A percentile compares a stretch with the other conserved stretches of the same genome.
phyloP scores from a whole-genome alignment of 441 rosid genomes.

The Pelargonium citronellum region DNA sequence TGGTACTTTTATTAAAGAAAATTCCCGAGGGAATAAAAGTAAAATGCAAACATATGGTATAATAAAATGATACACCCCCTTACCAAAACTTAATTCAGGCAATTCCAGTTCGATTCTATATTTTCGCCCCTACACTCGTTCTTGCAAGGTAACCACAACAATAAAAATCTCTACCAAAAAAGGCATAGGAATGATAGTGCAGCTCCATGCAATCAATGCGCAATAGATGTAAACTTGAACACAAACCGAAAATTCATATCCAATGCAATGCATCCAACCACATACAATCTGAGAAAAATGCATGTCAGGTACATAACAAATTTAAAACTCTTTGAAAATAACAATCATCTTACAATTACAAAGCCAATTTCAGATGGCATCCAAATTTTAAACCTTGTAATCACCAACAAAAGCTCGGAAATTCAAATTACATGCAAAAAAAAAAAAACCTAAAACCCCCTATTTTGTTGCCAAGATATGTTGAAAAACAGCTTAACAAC shows the following conservation, averaged over 20 bases:
- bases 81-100: no score
- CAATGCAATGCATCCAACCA: conserved; percentile 1
- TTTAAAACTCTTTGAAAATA: background rate
- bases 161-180: background rate
- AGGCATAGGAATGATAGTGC: background rate
- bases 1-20: no score
- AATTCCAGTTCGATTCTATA: background rate
- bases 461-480: background rate
- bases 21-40: no score
- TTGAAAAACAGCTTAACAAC: no score
- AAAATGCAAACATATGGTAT: no score
- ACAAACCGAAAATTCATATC: no score
- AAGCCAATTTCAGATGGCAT: no score
- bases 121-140: background rate
- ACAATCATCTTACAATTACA: no score
- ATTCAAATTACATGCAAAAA: background rate
- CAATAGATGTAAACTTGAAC: background rate
- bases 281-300: background rate
- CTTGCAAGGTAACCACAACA: background rate
- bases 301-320: background rate
- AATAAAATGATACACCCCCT: no score
- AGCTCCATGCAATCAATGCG: background rate
- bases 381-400: no score
- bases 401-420: no score
- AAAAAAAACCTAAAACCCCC: background rate